These are phyloP conservation scores for Conringia planisiliqua DNA, from an alignment of 345 rosid genomes.

Conservation along the genomic window DNA sequence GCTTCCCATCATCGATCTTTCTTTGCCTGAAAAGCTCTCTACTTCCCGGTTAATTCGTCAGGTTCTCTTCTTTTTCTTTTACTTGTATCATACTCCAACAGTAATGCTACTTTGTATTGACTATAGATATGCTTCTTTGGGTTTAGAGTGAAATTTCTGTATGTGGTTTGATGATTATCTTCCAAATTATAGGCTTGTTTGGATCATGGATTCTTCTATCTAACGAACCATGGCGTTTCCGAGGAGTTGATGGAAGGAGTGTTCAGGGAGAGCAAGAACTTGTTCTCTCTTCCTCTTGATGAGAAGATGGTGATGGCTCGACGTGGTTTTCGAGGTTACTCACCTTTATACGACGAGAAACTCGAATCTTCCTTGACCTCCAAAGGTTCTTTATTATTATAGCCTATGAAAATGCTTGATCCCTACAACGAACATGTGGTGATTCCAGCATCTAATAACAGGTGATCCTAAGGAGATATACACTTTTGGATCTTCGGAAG, in stretches of 20 bases:
- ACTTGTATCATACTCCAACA: neutral
- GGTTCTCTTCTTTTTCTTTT: slow-evolving; percentile 34
- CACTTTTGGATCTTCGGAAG: slow-evolving; percentile 59
- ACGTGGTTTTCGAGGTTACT: slow-evolving; percentile 57
- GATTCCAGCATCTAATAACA: neutral
- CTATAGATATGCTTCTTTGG: neutral
- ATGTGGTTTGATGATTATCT: neutral
- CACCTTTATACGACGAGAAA: slow-evolving; percentile 53
- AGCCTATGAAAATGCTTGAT: neutral
- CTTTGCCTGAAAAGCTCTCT: slow-evolving; percentile 41
- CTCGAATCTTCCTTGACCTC: slow-evolving; percentile 4
- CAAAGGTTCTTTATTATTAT: slow-evolving; percentile 3
- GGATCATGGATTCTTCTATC: slow-evolving; percentile 80
- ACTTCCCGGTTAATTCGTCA: slow-evolving; percentile 46
- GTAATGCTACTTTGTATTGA: neutral
- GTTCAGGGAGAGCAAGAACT: slow-evolving; percentile 51
- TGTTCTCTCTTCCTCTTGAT: slow-evolving; percentile 66
- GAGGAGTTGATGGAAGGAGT: slow-evolving; percentile 45
- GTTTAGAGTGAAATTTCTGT: neutral
- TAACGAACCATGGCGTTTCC: slow-evolving; percentile 76
- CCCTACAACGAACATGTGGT: neutral
- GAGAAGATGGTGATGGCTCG: slow-evolving; percentile 52
- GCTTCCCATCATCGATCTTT: slow-evolving; percentile 53
- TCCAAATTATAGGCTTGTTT: slow-evolving; percentile 55
- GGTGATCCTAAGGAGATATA: slow-evolving; percentile 81